Base-by-base conservation (phyloP, 768 basidiomycete species). In the Panellus pusillus region DNA sequence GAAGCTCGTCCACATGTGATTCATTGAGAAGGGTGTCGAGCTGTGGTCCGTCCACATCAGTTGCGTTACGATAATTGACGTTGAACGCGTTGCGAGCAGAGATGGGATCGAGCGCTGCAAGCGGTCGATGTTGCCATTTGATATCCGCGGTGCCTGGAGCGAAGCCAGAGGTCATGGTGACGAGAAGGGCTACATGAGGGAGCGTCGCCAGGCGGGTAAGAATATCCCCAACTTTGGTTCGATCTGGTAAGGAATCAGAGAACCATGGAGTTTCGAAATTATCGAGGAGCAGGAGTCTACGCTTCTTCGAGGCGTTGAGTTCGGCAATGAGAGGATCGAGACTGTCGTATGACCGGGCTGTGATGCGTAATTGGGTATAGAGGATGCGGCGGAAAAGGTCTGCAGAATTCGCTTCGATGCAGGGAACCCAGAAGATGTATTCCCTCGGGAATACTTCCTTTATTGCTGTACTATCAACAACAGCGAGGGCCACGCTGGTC, bases 191-290 rank as follows among this genome's bases (percentile, higher is more conserved):
- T 4, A 74, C 46, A 50, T 66, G 58, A 5, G 62, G 54, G 8
- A 73, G 47, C 14, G 47, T 47, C 9, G 58, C 58, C 15, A 72
- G 44, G 14, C 51, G 49, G 17, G 54, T 43, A 11, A 73, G 50
- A 15, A 70, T 52, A 20, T 54, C 50, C 37, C 64, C 62, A 29
- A 73, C 58, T 14, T 58, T 52, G 11, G 52, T 52, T 47, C 60
- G 63, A 14, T 44, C 51, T 9, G 50, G 56, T 20, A 40, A 46
- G 39, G 61, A 58, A 52, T 73, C 62, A 27, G 32, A 35, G 32
- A 36, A 17, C 73, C 72, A 73, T 6, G 70, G 65, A 4, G 73
- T 71, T 60, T 76, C 74, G 50, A 76, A 72, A 49, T 75, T 72
- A 51, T 75, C 73, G 12, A 76, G 58, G 17, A 74, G 51, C n/a